Base-by-base conservation (phyloP, 371 early-diverging fungal genomes). In the Apophysomyces variabilis region DNA sequence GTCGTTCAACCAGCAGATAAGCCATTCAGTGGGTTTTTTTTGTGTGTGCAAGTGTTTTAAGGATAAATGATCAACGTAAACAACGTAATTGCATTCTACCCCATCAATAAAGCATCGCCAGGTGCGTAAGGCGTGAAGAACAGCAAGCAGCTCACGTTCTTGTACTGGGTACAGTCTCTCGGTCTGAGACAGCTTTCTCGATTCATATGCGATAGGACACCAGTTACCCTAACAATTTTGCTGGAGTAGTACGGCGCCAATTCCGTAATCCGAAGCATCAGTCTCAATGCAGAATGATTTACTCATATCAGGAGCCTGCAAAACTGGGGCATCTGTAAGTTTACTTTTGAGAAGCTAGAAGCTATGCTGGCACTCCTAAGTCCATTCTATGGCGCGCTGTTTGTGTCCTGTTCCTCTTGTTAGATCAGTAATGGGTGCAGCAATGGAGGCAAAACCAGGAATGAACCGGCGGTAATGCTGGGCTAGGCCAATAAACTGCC, bases 1-100 rank as follows among this genome's bases (percentile, higher is more conserved):
- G 46, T 75, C 69, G 3, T 58, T 21, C 26, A 35, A 2, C 71
- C 72, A 75, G 14, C 67, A 46, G 0, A 63, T 44, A 3, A 66
- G 57, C 0, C 66, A 0, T 39, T 57, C 43, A 35, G 66, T 66
- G 0, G 61, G 61, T 18, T 21, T 61, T 66, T 6, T 44, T 45
- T 58, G 60, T n/a, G n/a, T 7, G 69, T 68, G 63, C 60, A 82
- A 38, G 81, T 65, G 7, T 39, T 59, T 59, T 14, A 59, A 39
- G n/a, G 81, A 58, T 12, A 84, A 77, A 69, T 86, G 82, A 61
- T 84, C 84, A 4, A 83, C 61, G 63, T 82, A 85, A 0, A 82
- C 62, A 1, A 69, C 11, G 0, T 75, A 69, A 32, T 66, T 73
- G 9, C 61, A 45, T 12, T 67, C 45, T 1, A 61, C 21, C 0